These are phyloP conservation scores for Magnolia sinica DNA, from an alignment of 164 flowering plant species.

Conservation along the genomic window DNA sequence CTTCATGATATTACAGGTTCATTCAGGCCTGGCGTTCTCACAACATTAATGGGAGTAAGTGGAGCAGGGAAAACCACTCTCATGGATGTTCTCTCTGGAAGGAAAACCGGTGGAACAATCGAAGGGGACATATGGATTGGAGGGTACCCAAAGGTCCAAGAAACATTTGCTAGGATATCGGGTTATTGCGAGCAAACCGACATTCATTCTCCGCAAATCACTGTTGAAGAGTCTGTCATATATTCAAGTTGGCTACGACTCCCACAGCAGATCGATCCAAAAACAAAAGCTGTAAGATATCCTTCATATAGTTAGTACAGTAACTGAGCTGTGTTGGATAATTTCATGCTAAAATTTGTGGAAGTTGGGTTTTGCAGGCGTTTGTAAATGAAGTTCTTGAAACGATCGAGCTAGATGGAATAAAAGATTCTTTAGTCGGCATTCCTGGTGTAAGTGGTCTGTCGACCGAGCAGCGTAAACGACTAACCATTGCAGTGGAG, in stretches of 20 bases:
- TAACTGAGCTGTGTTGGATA: neutral
- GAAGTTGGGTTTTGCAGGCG: constrained; percentile 30
- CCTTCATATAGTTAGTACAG: neutral
- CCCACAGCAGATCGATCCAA: constrained; percentile 43
- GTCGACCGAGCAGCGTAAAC: constrained; percentile 78
- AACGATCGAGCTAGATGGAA: constrained; percentile 67
- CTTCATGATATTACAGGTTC: constrained; percentile 62
- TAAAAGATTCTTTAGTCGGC: constrained; percentile 67
- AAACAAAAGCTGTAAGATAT: constrained; percentile 47
- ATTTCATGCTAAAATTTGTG: neutral
- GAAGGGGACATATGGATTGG: constrained; percentile 71
- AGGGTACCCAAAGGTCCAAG: constrained; percentile 71
- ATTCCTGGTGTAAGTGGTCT: constrained; percentile 67
- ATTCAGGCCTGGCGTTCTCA: constrained; percentile 73
- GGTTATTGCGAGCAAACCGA: constrained; percentile 85
- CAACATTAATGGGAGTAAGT: constrained; percentile 87
- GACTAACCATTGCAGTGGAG: constrained; percentile 85
- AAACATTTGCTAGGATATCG: constrained; percentile 79
- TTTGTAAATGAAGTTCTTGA: constrained; percentile 75
- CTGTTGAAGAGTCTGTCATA: constrained; percentile 67
- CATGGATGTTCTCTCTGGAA: constrained; percentile 78
- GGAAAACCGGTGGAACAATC: constrained; percentile 69
- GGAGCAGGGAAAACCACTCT: constrained; percentile 90
- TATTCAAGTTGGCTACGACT: constrained; percentile 82
- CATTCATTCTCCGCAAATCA: constrained; percentile 75